Conservation (phyloP, 257 asterid species). For the Plantago ovata region DNA sequence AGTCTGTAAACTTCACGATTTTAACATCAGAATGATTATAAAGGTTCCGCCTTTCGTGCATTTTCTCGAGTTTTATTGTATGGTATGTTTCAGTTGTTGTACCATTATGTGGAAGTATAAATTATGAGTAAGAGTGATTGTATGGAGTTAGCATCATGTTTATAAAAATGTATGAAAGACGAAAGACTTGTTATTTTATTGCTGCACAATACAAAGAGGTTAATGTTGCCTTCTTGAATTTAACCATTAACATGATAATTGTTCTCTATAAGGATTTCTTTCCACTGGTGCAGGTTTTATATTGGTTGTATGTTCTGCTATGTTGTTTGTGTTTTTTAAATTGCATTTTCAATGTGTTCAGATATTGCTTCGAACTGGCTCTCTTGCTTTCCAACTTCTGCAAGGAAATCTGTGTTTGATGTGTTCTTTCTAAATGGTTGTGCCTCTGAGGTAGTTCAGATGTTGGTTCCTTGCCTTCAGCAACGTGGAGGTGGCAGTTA, state of each 20-base stretch:
- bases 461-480: conserved; percentile 76
- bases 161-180: background rate
- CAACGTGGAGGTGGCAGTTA: conserved; percentile 36
- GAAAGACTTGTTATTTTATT: too few species aligned
- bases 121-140: background rate
- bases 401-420: conserved; percentile 70
- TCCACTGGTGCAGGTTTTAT: background rate
- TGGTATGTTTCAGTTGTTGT: conserved; percentile 52
- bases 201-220: conserved; percentile 4
- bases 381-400: conserved; percentile 80
- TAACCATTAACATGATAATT: background rate
- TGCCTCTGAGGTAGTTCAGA: conserved; percentile 56
- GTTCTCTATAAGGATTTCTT: conserved; percentile 11
- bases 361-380: conserved; percentile 89
- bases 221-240: conserved; percentile 11
- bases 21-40: too few species aligned
- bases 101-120: background rate
- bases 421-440: conserved; percentile 65
- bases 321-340: conserved; percentile 18
- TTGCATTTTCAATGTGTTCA: conserved; percentile 28
- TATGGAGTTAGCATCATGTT: background rate
- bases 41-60: conserved; percentile 63
- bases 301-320: background rate
- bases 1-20: too few species aligned
- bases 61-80: conserved; percentile 61